Evolutionary conservation across 179 eudicot genomes (phyloP).

Genomic region (Nepenthes alata): DNA sequence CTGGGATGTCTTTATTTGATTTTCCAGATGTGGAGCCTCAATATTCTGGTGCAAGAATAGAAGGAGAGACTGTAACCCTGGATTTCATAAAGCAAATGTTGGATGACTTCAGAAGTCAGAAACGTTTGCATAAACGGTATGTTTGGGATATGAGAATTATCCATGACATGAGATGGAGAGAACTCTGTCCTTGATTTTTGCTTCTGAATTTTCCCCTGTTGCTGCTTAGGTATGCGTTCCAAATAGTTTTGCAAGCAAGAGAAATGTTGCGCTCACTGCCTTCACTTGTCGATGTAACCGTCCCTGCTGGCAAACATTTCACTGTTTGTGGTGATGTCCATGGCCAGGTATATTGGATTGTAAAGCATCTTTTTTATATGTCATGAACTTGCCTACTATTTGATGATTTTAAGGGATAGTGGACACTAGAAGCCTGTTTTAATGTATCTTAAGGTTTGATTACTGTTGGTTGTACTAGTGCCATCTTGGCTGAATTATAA

Average conservation of each 20-base stretch:
- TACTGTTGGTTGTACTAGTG: no score
- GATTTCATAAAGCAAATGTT: constrained; percentile 91
- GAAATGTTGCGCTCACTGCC: constrained; percentile 89
- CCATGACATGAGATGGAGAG: background rate
- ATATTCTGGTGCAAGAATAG: constrained; percentile 94
- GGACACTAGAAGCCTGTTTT: no score
- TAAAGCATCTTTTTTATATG: background rate
- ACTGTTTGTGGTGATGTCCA: constrained; percentile 99
- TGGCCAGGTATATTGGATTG: constrained; percentile 70
- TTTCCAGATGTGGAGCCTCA: constrained; percentile 77
- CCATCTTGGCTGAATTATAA: no score
- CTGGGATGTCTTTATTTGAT: background rate
- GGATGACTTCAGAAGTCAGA: constrained; percentile 85
- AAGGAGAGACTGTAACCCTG: constrained; percentile 74
- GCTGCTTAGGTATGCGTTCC: constrained; percentile 72
- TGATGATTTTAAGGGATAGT: no score
- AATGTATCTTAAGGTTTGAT: no score
- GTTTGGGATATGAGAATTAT: constrained; percentile 3
- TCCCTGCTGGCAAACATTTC: constrained; percentile 81
- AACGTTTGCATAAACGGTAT: constrained; percentile 79
- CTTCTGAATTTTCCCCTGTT: constrained; percentile 7
- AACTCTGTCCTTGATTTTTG: background rate
- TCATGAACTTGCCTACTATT: no score
- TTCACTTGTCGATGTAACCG: constrained; percentile 80
- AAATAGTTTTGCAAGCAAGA: constrained; percentile 82